Evolutionary conservation across 2,329 filamentous ascomycete genomes (phyloP).

Genomic region (Zalaria obscura): DNA sequence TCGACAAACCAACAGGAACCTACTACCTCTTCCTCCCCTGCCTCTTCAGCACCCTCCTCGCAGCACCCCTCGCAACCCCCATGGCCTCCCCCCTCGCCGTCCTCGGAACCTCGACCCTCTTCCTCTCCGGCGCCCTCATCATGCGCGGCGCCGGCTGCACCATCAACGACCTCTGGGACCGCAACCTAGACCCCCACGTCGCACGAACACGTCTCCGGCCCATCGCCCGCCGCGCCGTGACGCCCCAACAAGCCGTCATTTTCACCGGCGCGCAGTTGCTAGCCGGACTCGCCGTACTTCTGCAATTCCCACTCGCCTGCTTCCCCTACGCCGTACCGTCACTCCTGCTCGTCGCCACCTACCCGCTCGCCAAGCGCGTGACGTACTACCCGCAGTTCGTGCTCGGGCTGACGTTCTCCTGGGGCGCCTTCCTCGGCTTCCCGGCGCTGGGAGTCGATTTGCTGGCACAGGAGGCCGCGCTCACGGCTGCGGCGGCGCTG

Average conservation of each 20-base stretch:
- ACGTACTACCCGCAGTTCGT: constrained; percentile 81
- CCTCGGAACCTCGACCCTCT: constrained; percentile 50
- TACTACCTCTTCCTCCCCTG: constrained; percentile 81
- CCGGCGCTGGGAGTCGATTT: constrained; percentile 68
- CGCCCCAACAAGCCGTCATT: constrained; percentile 53
- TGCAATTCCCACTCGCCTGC: constrained; percentile 62
- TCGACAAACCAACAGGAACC: constrained; percentile 69
- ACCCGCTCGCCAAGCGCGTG: constrained; percentile 72
- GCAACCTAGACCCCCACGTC: constrained; percentile 72
- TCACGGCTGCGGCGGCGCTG: constrained; percentile 52
- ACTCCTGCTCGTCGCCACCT: constrained; percentile 56
- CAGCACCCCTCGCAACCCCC: constrained; percentile 53
- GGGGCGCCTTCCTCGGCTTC: constrained; percentile 81
- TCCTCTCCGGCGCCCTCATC: constrained; percentile 62
- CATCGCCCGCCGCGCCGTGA: constrained; percentile 65
- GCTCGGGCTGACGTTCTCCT: constrained; percentile 73
- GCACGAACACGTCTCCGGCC: constrained; percentile 62
- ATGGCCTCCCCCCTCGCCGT: constrained; percentile 47
- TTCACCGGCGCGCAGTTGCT: constrained; percentile 66
- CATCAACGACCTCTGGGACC: constrained; percentile 85
- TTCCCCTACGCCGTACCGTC: constrained; percentile 68
- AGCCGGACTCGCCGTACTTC: constrained; percentile 55
- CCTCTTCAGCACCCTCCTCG: constrained; percentile 69
- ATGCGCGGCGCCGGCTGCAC: constrained; percentile 83
- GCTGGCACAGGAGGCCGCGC: constrained; percentile 46